These are phyloP conservation scores for Orbilia blumenaviensis DNA, from an alignment of 2,329 filamentous ascomycete genomes.

Conservation along the genomic window DNA sequence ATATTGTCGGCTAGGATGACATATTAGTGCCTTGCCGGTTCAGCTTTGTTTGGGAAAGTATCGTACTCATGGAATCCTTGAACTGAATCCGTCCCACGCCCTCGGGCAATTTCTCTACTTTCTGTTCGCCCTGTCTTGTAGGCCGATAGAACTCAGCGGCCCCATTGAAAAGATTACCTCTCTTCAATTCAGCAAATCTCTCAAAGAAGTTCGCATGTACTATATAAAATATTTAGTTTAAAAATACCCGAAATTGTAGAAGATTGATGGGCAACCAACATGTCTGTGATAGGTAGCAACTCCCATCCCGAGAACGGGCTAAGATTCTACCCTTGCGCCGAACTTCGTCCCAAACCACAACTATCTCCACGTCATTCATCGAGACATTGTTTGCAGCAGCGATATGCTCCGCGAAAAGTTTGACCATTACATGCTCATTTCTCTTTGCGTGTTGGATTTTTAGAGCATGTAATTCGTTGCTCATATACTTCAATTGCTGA, in stretches of 20 bases:
- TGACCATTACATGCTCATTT: conserved; percentile 50
- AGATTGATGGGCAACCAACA: neutral
- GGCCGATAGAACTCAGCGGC: conserved; percentile 44
- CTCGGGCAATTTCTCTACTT: conserved; percentile 37
- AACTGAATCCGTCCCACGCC: conserved; percentile 49
- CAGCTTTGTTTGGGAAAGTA: neutral
- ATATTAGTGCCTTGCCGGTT: neutral
- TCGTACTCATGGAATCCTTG: conserved; percentile 39
- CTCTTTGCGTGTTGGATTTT: conserved; percentile 48
- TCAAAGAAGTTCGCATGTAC: conserved; percentile 44
- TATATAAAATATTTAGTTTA: conserved; percentile 1
- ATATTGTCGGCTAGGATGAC: conserved; percentile 29
- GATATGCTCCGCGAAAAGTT: conserved; percentile 50
- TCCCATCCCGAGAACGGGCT: conserved; percentile 36
- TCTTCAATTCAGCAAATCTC: conserved; percentile 42
- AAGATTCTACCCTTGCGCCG: conserved; percentile 45
- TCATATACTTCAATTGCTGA: conserved; percentile 42
- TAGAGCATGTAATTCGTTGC: conserved; percentile 39
- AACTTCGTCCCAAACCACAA: conserved; percentile 45
- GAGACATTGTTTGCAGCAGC: conserved; percentile 34
- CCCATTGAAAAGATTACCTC: conserved; percentile 46
- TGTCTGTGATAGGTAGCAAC: conserved; percentile 43
- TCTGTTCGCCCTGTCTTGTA: conserved; percentile 10
- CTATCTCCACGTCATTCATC: conserved; percentile 47
- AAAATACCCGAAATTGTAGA: neutral